phyloP scores from a whole-genome alignment of 257 asterid genomes.

The Nicotiana knightiana region DNA sequence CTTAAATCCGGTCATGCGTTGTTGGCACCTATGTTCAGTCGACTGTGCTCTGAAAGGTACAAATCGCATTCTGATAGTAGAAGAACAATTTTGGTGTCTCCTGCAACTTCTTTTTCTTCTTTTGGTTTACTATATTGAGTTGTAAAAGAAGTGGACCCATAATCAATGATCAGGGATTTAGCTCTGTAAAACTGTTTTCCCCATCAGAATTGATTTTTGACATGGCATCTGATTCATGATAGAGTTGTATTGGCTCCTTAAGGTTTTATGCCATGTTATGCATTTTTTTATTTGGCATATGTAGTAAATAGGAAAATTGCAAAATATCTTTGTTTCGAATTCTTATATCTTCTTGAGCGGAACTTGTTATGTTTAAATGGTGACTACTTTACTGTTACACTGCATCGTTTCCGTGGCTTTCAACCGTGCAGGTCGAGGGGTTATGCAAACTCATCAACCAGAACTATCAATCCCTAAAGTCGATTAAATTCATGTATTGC shows the following conservation, averaged over 20 bases:
- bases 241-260: neutral
- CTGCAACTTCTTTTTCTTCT: neutral
- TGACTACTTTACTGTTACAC: constrained; percentile 13
- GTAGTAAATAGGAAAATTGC: neutral
- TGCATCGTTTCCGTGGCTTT: constrained; percentile 18
- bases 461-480: constrained; percentile 54
- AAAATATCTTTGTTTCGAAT: neutral
- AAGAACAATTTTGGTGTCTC: neutral
- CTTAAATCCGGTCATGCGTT: too few species aligned
- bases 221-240: neutral
- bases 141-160: neutral
- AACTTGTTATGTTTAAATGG: neutral
- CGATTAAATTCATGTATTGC: constrained; percentile 74
- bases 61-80: neutral
- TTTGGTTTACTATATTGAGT: neutral
- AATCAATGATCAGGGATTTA: neutral
- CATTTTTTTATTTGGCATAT: neutral
- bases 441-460: constrained; percentile 73
- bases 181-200: neutral
- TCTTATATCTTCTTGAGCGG: constrained; percentile 1
- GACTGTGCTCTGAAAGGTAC: neutral
- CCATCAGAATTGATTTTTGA: neutral
- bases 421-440: constrained; percentile 67
- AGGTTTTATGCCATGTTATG: neutral
- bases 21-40: too few species aligned